Base-by-base conservation (phyloP, 176 grass and related monocot species). In the Hyparrhenia diplandra region DNA sequence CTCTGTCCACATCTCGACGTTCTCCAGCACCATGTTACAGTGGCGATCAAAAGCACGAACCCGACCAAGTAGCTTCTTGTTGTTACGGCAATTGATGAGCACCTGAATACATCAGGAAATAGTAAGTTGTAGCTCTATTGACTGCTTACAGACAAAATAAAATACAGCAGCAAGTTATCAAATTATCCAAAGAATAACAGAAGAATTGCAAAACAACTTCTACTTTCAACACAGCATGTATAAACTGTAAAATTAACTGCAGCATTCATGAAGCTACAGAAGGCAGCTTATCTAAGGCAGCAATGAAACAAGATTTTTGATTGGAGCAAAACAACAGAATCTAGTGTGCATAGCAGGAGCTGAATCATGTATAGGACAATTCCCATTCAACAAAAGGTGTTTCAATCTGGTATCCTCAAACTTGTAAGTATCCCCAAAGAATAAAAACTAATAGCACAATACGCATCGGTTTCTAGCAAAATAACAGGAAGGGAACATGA, bases 21-120 rank as follows among this genome's bases (percentile, higher is more conserved):
- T 94, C 75, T 94, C 92, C 4, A 94, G 83, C 55, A 94, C 92
- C 92, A 94, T 91, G 84, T 94, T 94, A 70, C 92, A 94, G 76
- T 89, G 89, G 23, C 92, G 84, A 89, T 94, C 89, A 83, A 94
- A 94, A 28, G 92, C 92, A 58, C 92, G 86, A 46, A 92, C 89
- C 18, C 87, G 77, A 2, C 92, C 92, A 64, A 91, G 89, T 34
- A 91, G 78, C 62, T 91, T 94, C 84, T 77, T 94, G 73, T 92
- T 94, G 92, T 92, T 92, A 58, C 87, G 84, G 24, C 92, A 92
- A 65, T 92, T 94, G 73, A 94, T 94, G 55, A 94, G 76, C 34
- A 94, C 89, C 92, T 94, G 75, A 69, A 77, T 20, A 29, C 23
- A 41, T 58, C 66, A 12, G 4, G 4, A 69, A 68, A 34, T n/a